These are phyloP conservation scores for Gastrodia elata DNA, from an alignment of 106 monocot genomes.

Conservation along the genomic window DNA sequence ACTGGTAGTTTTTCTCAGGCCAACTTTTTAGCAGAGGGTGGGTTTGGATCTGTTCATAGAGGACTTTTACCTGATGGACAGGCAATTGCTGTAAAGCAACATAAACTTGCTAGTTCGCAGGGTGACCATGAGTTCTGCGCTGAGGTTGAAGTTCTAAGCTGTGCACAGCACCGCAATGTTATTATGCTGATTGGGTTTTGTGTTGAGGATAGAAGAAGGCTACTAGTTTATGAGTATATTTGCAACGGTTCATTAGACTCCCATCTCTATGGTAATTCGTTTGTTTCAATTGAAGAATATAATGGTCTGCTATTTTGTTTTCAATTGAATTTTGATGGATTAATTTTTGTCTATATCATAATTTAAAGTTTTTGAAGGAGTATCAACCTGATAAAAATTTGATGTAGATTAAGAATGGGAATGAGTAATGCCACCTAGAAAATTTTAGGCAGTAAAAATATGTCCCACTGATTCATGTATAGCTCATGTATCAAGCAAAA, in stretches of 20 bases:
- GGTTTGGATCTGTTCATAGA: conserved; percentile 81
- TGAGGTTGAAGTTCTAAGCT: conserved; percentile 81
- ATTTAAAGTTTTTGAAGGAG: not conserved
- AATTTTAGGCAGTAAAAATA: not conserved
- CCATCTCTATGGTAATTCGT: conserved; percentile 66
- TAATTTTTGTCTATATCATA: too few species aligned
- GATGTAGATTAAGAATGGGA: not conserved
- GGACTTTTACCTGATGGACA: conserved; percentile 70
- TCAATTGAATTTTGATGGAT: too few species aligned
- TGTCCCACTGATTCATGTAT: not conserved
- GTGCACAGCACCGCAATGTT: conserved; percentile 81
- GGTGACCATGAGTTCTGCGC: conserved; percentile 81
- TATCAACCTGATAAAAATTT: too few species aligned
- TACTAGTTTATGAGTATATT: conserved; percentile 76
- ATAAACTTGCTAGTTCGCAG: conserved; percentile 74
- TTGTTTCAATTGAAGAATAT: not conserved
- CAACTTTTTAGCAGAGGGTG: conserved; percentile 86
- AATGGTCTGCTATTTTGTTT: not conserved
- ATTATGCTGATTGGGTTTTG: conserved; percentile 86
- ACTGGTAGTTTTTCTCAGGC: conserved; percentile 69
- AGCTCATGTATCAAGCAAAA: not conserved
- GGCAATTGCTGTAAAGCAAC: conserved; percentile 73
- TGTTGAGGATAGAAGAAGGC: conserved; percentile 56
- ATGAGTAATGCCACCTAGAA: not conserved
- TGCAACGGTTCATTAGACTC: conserved; percentile 80